Conservation (phyloP, 495 filamentous ascomycete species). For the Immersiella caudata region DNA sequence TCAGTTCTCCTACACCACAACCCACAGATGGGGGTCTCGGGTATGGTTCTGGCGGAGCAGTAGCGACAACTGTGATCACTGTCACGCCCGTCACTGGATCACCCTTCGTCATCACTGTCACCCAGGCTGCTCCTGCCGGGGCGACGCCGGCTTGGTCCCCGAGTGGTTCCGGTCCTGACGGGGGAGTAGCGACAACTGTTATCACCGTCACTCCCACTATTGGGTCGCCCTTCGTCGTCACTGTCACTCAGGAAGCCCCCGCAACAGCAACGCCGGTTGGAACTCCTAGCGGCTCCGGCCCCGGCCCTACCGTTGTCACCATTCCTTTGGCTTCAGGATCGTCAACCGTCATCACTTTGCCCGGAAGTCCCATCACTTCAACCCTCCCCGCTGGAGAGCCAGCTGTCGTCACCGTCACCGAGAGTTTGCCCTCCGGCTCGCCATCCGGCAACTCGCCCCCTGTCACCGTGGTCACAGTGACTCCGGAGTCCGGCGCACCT, state of each 20-base stretch:
- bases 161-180: background rate
- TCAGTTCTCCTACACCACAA: background rate
- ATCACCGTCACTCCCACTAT: constrained; percentile 22
- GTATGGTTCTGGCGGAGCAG: background rate
- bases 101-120: constrained; percentile 21
- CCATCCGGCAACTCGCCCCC: background rate
- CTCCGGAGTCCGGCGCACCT: background rate
- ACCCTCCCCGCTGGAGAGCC: background rate
- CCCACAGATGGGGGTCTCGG: background rate
- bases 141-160: background rate
- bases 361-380: background rate
- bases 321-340: constrained; percentile 11
- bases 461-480: background rate
- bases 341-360: constrained; percentile 13
- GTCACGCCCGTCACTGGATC: constrained; percentile 25
- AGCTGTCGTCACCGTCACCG: background rate
- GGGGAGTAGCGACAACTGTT: background rate
- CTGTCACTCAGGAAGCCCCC: constrained; percentile 10
- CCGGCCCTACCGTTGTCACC: constrained; percentile 3
- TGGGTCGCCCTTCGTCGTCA: constrained; percentile 24
- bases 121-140: background rate
- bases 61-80: constrained; percentile 11
- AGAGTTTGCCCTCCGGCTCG: background rate
- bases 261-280: background rate
- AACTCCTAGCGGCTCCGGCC: constrained; percentile 9